Evolutionary conservation across 2,329 filamentous ascomycete genomes (phyloP).

Genomic region (Aplosporella prunicola): DNA sequence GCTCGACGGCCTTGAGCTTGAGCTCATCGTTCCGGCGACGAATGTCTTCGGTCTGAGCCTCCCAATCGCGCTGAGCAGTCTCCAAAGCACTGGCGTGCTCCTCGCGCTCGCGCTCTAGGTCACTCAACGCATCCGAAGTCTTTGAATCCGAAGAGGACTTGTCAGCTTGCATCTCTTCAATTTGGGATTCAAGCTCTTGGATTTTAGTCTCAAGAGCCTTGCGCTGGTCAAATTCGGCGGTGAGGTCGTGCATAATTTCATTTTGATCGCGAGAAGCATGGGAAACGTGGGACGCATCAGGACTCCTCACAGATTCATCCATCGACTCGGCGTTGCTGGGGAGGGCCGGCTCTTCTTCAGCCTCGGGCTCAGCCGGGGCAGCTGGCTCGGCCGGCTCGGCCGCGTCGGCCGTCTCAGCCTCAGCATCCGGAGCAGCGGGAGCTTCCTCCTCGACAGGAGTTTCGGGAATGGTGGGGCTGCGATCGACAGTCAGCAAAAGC

Average conservation of each 20-base stretch:
- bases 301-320: too few relatives aligned
- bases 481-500: too few relatives aligned
- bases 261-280: conserved; percentile 5
- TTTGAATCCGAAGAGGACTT: conserved; percentile 7
- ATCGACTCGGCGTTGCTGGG: too few relatives aligned
- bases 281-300: too few relatives aligned
- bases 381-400: background rate
- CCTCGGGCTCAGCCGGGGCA: background rate
- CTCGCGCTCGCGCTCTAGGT: conserved; percentile 2
- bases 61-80: conserved; percentile 2
- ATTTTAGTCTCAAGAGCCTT: conserved; percentile 10
- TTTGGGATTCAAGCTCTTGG: conserved; percentile 6
- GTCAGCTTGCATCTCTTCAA: conserved; percentile 10
- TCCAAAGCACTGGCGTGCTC: conserved; percentile 4
- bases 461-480: background rate
- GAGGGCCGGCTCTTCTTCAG: conserved; percentile 4
- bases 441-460: conserved; percentile 5
- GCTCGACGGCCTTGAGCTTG: conserved; percentile 10
- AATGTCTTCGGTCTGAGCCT: conserved; percentile 9
- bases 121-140: conserved; percentile 5
- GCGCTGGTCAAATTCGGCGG: conserved; percentile 9
- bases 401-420: conserved; percentile 1
- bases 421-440: conserved; percentile 1
- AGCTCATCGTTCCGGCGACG: conserved; percentile 7
- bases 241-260: conserved; percentile 9